Percentiles rank a stretch among this genome's conserved stretches.
phyloP scores from a whole-genome alignment of 1,139 yeast genomes.

The Hansenula anomala region DNA sequence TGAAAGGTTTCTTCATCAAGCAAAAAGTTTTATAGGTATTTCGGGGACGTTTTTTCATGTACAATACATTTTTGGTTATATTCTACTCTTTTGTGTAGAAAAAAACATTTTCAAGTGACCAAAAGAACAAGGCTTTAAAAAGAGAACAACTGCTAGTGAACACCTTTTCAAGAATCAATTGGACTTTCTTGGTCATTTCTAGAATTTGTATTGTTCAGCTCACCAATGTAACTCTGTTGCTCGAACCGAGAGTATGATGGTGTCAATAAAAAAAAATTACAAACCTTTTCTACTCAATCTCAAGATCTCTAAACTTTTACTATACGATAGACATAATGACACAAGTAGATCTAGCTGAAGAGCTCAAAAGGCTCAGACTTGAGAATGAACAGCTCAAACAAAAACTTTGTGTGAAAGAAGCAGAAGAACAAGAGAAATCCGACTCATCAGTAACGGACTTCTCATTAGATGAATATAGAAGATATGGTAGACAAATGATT shows the following conservation, averaged over 20 bases:
- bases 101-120: no score
- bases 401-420: slow-evolving; percentile 1
- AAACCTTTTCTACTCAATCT: no score
- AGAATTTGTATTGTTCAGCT: no score
- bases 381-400: slow-evolving; percentile 12
- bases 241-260: not conserved
- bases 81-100: no score
- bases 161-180: no score
- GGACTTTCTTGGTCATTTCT: no score
- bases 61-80: no score
- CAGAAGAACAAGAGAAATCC: not conserved
- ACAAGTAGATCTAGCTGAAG: slow-evolving; percentile 7
- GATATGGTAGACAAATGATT: slow-evolving; percentile 95
- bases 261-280: not conserved
- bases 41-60: not conserved
- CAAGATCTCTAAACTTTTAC: not conserved
- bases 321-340: not conserved
- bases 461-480: slow-evolving; percentile 59
- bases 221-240: no score
- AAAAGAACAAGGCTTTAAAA: no score
- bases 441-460: slow-evolving; percentile 2
- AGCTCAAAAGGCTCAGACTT: slow-evolving; percentile 9
- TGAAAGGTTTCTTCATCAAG: slow-evolving; percentile 58
- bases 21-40: slow-evolving; percentile 44
- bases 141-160: no score